Percentiles rank a stretch among this genome's conserved stretches.
These are phyloP conservation scores for Dichotomopilus funicola DNA, from an alignment of 2,329 filamentous ascomycete species.

Conservation along the genomic window DNA sequence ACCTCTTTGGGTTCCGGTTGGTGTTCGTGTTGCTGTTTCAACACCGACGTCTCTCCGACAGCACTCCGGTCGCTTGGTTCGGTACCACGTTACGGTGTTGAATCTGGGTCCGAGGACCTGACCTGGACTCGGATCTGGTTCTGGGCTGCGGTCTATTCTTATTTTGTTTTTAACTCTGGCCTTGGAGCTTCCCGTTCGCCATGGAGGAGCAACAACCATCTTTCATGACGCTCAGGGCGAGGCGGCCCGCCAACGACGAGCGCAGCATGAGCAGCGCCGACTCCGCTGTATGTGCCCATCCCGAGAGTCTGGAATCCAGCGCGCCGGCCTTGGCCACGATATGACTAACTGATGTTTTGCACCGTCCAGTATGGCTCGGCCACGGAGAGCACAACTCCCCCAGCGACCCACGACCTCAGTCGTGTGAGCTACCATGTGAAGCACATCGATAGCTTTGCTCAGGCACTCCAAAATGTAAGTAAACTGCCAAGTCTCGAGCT, in stretches of 20 bases:
- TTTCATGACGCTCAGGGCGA: slow-evolving; percentile 49
- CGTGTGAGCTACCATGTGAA: slow-evolving; percentile 54
- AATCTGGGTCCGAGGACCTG: background rate
- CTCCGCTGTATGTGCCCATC: slow-evolving; percentile 41
- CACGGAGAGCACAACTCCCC: slow-evolving; percentile 30
- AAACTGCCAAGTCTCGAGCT: background rate
- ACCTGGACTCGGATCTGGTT: background rate
- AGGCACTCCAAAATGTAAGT: slow-evolving; percentile 48
- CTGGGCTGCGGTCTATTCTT: background rate
- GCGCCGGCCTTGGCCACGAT: background rate
- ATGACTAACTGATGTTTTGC: background rate
- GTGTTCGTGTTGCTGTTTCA: background rate
- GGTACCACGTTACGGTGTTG: background rate
- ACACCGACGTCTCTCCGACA: background rate
- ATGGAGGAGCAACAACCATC: slow-evolving; percentile 36
- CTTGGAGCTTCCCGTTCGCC: slow-evolving; percentile 28
- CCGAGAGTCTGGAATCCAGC: background rate
- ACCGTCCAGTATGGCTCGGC: slow-evolving; percentile 37
- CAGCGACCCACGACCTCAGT: slow-evolving; percentile 51
- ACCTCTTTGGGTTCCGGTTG: no score
- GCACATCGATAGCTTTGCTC: slow-evolving; percentile 48
- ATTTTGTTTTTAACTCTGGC: background rate
- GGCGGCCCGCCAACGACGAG: slow-evolving; percentile 37
- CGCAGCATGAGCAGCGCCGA: slow-evolving; percentile 43
- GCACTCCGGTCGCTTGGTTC: background rate